These are phyloP conservation scores for Zymoseptoria tritici DNA, from an alignment of 2,329 filamentous ascomycete species.

Conservation along the genomic window DNA sequence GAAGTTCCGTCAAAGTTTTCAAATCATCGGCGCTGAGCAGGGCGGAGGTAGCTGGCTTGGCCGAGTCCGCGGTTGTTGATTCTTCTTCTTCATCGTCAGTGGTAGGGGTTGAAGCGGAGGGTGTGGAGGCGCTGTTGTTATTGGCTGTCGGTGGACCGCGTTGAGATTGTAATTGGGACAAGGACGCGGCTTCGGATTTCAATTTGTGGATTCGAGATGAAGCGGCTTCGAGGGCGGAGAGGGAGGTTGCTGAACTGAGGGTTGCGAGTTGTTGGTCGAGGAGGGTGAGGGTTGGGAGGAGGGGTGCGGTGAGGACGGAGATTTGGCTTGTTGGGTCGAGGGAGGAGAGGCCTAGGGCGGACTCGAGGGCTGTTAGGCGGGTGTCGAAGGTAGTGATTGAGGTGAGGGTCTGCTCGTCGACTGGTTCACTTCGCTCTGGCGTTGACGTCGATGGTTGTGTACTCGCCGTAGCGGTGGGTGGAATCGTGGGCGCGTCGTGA, in stretches of 20 bases:
- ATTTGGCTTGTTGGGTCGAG: slow-evolving; percentile 54
- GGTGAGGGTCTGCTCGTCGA: slow-evolving; percentile 55
- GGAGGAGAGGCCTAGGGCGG: slow-evolving; percentile 68
- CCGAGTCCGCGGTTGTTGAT: slow-evolving; percentile 26
- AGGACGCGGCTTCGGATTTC: slow-evolving; percentile 59
- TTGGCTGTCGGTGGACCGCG: slow-evolving; percentile 1
- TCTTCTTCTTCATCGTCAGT: slow-evolving; percentile 6
- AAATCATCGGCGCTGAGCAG: slow-evolving; percentile 56
- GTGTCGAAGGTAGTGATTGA: slow-evolving; percentile 84
- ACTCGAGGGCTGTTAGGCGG: slow-evolving; percentile 71
- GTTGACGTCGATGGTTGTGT: neutral
- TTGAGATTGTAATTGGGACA: slow-evolving; percentile 49
- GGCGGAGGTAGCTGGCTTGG: slow-evolving; percentile 20
- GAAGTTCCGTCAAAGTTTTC: slow-evolving; percentile 84
- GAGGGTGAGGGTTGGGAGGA: slow-evolving; percentile 73
- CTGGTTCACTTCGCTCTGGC: slow-evolving; percentile 1
- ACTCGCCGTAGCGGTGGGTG: neutral
- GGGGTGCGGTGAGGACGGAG: slow-evolving; percentile 49
- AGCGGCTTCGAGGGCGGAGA: slow-evolving; percentile 60
- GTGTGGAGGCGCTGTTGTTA: neutral
- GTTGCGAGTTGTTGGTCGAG: slow-evolving; percentile 75
- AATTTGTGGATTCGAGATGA: slow-evolving; percentile 22
- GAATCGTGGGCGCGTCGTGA: slow-evolving; percentile 15
- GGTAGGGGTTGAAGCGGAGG: slow-evolving; percentile 1
- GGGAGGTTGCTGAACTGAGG: slow-evolving; percentile 60